phyloP scores from a whole-genome alignment of 306 rosid genomes.

The Gastrolobium bilobum region DNA sequence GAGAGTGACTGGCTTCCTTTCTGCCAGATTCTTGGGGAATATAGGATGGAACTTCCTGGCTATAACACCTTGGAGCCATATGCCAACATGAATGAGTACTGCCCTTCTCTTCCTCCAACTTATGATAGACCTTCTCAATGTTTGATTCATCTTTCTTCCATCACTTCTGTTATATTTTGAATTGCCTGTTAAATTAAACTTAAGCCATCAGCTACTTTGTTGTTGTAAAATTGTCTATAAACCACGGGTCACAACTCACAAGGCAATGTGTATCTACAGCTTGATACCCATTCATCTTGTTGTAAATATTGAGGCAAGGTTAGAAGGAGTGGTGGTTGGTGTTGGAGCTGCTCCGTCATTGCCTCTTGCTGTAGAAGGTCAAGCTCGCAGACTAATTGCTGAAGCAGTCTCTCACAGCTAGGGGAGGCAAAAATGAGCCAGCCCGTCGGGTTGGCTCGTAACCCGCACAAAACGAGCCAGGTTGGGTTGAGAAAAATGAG shows the following conservation, averaged over 20 bases:
- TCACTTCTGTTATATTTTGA: not conserved
- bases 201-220: not conserved
- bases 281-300: no score
- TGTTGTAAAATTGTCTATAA: conserved; percentile 33
- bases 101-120: conserved; percentile 83
- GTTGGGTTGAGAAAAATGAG: no score
- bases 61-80: conserved; percentile 83
- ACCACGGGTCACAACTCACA: not conserved
- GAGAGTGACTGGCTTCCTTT: conserved; percentile 68
- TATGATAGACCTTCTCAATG: conserved; percentile 72
- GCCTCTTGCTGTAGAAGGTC: conserved; percentile 99
- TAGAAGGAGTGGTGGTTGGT: conserved; percentile 97
- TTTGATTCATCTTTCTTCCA: conserved; percentile 33
- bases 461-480: no score
- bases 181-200: conserved; percentile 14
- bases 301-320: conserved; percentile 97
- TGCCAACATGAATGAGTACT: conserved; percentile 86
- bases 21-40: conserved; percentile 95
- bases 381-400: conserved; percentile 92
- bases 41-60: conserved; percentile 81
- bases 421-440: no score
- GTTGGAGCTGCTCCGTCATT: conserved; percentile 97
- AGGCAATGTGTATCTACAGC: not conserved
- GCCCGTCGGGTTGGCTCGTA: no score
- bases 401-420: conserved; percentile 93